phyloP scores from a whole-genome alignment of 164 flowering plant genomes.

The Vitis riparia region DNA sequence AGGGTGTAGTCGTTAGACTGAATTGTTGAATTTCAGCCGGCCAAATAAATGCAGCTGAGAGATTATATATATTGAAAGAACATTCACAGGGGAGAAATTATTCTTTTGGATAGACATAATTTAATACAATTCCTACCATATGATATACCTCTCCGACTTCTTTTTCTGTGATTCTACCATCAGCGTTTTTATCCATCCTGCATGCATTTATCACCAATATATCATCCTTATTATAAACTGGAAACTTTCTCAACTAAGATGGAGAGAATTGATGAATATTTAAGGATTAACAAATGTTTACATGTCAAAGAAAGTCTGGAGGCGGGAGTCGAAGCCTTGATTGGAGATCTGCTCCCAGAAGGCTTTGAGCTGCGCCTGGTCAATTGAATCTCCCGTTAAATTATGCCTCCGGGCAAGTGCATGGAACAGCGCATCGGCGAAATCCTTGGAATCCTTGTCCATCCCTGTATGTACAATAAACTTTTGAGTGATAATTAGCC shows the following conservation, averaged over 20 bases:
- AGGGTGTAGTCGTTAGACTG: not conserved
- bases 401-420: slow-evolving; percentile 17
- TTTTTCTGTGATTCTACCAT: slow-evolving; percentile 55
- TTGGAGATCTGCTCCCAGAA: slow-evolving; percentile 38
- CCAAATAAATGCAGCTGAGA: no score
- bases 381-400: slow-evolving; percentile 16
- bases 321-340: slow-evolving; percentile 36
- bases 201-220: not conserved
- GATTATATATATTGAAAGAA: not conserved
- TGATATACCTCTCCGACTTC: slow-evolving; percentile 59
- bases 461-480: slow-evolving; percentile 21
- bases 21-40: not conserved
- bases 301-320: slow-evolving; percentile 41
- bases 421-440: slow-evolving; percentile 29
- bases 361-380: slow-evolving; percentile 22
- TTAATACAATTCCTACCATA: not conserved
- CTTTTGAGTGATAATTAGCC: no score
- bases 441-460: slow-evolving; percentile 30
- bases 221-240: not conserved
- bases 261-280: not conserved
- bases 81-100: not conserved
- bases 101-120: not conserved
- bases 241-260: not conserved
- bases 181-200: slow-evolving; percentile 74
- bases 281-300: not conserved